Evolutionary conservation across 1,284 basidiomycete genomes (phyloP), one percentile per base, ranked within the genome.

Genomic region (Puccinia hordei): DNA sequence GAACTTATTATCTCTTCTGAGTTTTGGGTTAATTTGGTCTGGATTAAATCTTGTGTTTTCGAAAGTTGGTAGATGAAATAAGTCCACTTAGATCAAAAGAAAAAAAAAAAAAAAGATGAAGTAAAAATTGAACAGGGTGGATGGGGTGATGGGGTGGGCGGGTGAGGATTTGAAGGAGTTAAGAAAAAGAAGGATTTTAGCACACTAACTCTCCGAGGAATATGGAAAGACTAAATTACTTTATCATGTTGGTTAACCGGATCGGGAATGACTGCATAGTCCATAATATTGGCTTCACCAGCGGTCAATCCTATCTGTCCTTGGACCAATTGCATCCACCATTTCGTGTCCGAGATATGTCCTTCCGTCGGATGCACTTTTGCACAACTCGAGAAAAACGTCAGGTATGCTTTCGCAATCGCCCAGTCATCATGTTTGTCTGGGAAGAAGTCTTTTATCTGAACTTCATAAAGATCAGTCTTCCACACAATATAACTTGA

Each of bases 311-410:
- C 75, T 1, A 78, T 65, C 44, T 78, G 75, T 24, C 75, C 75
- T 59, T 78, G 75, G 41, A 78, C 41, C 38, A 78, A 35, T 69
- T 78, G 75, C 75, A 78, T 78, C 49, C 44, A 59, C 65, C 65
- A 78, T 69, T 78, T 78, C 0, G 75, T 78, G 65, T 57, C 15
- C 41, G 75, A 78, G 6, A 53, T 44, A 59, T 78, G 75, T 38
- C 75, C 75, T 78, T 78, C 75, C 33, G 75, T 78, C 41, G 75
- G 75, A 69, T 78, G 75, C 24, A 78, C 75, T 59, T 78, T 78
- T 27, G 75, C 41, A 41, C 33, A 53, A 55, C 35, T 41, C 6
- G 75, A 68, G n/a, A 69, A 49, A 38, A 78, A 69, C 9, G 63
- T 68, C 19, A 78, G n/a, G 53, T 78, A 78, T 27, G 75, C 75